These are phyloP conservation scores for Hyphodiscus hymeniophilus DNA, from an alignment of 495 filamentous ascomycete genomes.

Conservation along the genomic window DNA sequence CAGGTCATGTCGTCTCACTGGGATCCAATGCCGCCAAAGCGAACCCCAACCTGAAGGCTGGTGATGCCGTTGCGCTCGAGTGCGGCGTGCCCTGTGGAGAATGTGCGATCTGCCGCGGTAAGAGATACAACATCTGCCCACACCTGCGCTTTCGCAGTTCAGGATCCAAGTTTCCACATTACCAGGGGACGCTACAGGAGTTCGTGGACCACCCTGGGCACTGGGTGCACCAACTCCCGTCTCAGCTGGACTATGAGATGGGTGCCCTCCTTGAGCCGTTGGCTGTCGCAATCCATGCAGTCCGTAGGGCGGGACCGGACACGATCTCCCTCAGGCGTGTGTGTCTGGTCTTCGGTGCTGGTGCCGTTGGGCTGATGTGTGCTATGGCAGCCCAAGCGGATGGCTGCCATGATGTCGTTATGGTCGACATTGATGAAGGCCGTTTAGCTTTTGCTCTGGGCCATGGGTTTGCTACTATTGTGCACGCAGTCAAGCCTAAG, in stretches of 20 bases:
- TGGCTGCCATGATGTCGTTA: constrained; percentile 47
- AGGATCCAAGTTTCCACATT: constrained; percentile 65
- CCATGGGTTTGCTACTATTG: constrained; percentile 56
- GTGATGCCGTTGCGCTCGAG: constrained; percentile 71
- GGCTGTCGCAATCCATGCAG: constrained; percentile 68
- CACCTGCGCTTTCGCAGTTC: constrained; percentile 66
- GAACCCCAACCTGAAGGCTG: constrained; percentile 31
- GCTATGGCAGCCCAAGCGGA: constrained; percentile 53
- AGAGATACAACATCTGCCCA: constrained; percentile 76
- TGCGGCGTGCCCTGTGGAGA: constrained; percentile 62
- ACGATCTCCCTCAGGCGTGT: constrained; percentile 34
- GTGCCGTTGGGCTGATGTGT: constrained; percentile 66
- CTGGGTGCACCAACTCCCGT: constrained; percentile 57
- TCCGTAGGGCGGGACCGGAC: constrained; percentile 43
- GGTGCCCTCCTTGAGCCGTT: constrained; percentile 74
- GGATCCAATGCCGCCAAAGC: constrained; percentile 27
- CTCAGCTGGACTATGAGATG: constrained; percentile 47
- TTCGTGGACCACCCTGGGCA: constrained; percentile 61
- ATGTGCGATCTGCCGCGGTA: constrained; percentile 54
- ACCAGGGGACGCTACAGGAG: constrained; percentile 74
- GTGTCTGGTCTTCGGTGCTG: constrained; percentile 64
- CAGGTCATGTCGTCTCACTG: constrained; percentile 42
- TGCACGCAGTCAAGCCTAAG: constrained; percentile 46
- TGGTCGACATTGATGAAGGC: constrained; percentile 69
- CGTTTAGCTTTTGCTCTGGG: constrained; percentile 60